phyloP scores from a whole-genome alignment of 2,329 filamentous ascomycete genomes.

The Ophiocordyceps camponoti-rufipedis region DNA sequence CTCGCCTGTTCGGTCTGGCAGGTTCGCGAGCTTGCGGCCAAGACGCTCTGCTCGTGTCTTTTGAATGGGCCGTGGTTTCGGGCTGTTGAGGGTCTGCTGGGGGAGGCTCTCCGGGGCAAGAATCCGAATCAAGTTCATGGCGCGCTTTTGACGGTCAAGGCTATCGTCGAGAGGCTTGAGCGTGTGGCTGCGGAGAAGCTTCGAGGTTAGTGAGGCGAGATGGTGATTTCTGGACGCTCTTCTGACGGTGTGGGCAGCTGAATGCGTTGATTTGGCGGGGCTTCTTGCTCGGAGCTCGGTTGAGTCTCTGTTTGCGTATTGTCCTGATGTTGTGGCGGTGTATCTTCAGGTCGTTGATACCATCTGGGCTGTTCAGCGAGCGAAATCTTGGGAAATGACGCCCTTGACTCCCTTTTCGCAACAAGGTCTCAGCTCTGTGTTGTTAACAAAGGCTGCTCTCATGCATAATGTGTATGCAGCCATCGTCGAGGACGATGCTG shows the following conservation, averaged over 20 bases:
- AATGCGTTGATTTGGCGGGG: constrained; percentile 11
- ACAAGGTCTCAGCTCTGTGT: constrained; percentile 10
- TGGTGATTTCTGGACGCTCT: neutral
- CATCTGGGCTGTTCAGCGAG: constrained; percentile 14
- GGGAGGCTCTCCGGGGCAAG: constrained; percentile 10
- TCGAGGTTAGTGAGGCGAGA: constrained; percentile 16
- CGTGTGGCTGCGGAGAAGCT: constrained; percentile 26
- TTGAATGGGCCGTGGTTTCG: constrained; percentile 30
- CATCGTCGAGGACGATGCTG: constrained; percentile 5
- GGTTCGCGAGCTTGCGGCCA: constrained; percentile 61
- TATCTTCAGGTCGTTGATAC: constrained; percentile 28
- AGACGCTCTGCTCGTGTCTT: constrained; percentile 48
- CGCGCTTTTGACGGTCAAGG: constrained; percentile 34
- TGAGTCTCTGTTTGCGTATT: constrained; percentile 8
- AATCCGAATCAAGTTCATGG: constrained; percentile 40
- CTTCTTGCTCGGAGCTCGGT: constrained; percentile 12
- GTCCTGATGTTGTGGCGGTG: constrained; percentile 24
- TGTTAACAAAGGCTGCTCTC: constrained; percentile 20
- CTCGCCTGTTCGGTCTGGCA: constrained; percentile 60
- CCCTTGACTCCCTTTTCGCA: constrained; percentile 3
- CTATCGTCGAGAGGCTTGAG: constrained; percentile 33
- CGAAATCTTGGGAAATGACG: constrained; percentile 5
- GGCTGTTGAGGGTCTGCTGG: constrained; percentile 19
- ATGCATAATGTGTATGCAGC: constrained; percentile 19
- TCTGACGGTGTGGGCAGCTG: constrained; percentile 7